Percentiles rank a stretch among this genome's conserved stretches.
Evolutionary conservation across 106 monocot genomes (phyloP).

Genomic region (Platanthera zijinensis): DNA sequence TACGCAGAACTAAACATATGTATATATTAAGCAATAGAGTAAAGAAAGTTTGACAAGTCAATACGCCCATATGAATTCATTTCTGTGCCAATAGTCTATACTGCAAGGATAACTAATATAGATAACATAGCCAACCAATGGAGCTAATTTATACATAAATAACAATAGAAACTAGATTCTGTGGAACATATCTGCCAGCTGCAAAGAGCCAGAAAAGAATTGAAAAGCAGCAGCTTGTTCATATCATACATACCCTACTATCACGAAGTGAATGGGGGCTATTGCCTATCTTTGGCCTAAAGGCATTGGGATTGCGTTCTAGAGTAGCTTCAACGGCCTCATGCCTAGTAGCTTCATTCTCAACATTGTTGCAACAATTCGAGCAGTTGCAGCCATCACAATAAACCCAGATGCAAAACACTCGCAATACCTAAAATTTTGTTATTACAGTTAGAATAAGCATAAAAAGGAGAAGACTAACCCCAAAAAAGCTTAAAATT

Average conservation of each 20-base stretch:
- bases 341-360: conserved; percentile 80
- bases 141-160: neutral
- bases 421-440: conserved; percentile 72
- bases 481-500: neutral
- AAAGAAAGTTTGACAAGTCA: neutral
- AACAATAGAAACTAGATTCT: neutral
- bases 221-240: neutral
- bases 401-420: conserved; percentile 91
- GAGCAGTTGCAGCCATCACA: conserved; percentile 96
- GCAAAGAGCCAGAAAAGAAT: neutral
- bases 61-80: neutral
- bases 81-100: neutral
- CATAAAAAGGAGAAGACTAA: neutral
- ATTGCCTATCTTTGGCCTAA: conserved; percentile 88
- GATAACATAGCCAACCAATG: neutral
- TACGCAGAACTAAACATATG: neutral
- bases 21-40: neutral
- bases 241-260: conserved; percentile 21
- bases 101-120: neutral
- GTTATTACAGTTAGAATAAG: neutral
- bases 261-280: conserved; percentile 68
- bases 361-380: conserved; percentile 87
- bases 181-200: neutral
- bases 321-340: conserved; percentile 91
- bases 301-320: conserved; percentile 92